Evolutionary conservation across 2,329 filamentous ascomycete genomes (phyloP), one percentile per base, ranked within the genome.

Genomic region (Sclerotinia nivalis): DNA sequence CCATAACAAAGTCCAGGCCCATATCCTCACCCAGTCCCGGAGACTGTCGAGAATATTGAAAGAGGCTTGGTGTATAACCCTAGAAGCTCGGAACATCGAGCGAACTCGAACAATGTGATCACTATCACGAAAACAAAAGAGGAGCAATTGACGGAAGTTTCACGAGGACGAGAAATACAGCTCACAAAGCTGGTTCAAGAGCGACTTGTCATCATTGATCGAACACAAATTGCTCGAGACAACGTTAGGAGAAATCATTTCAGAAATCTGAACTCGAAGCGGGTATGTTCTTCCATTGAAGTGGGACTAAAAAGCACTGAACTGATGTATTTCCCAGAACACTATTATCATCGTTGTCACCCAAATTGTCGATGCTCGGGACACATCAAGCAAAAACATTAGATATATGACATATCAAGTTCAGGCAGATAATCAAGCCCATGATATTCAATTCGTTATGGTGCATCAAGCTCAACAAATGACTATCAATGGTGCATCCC

Each of bases 211-310:
- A 54, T 72, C 25, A 67, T 73, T 31, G 68, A 73, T 68, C 60
- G 64, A 50, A 71, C 54, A 37, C 68, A 68, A 43, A 50, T 50
- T 60, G 74, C 72, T 18, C 70, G 72, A 34, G 76, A 78, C 50
- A 77, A 77, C 52, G 73, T 77, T 65, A 76, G 76, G 37, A 74
- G 69, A 64, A 78, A 78, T 55, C 75, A 77, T 25, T 76, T 75
- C 71, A 73, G 69, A 34, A 74, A 73, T 52, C 70, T 71, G 59
- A 76, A 78, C 69, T 72, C 62, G 49, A 72, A 75, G 47, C 73
- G 75, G 66, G 76, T 78, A 72, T 50, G 73, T 73, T 34, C 15
- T 49, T 31, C 4, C n/a, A 7, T 20, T 54, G 15, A 5, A 9
- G 34, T 28, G 28, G 8, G 12, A 40, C 5, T 13, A 5, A 9